Evolutionary conservation across 192 early-diverging fungal genomes (phyloP).

Genomic region (Phlyctochytrium bullatum): DNA sequence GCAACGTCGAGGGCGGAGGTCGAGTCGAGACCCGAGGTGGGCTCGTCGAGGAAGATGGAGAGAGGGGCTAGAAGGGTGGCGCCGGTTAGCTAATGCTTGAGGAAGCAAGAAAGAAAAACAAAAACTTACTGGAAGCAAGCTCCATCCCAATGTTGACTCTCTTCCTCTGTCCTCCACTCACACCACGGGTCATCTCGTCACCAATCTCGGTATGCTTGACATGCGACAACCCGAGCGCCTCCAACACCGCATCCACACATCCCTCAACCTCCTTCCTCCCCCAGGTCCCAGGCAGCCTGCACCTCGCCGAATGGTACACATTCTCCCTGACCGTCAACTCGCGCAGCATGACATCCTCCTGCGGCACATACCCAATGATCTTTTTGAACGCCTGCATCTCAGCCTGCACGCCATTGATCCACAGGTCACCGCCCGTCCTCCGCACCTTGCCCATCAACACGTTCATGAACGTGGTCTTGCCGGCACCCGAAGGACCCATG

Average conservation of each 20-base stretch:
- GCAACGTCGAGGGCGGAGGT: conserved; percentile 69
- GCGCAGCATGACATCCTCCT: conserved; percentile 68
- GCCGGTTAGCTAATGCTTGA: no score
- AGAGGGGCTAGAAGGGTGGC: conserved; percentile 67
- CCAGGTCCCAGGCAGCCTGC: conserved; percentile 31
- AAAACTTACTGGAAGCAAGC: conserved; percentile 33
- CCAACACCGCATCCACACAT: conserved; percentile 29
- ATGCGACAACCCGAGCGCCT: conserved; percentile 23
- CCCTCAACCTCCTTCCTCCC: conserved; percentile 12
- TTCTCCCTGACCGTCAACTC: conserved; percentile 65
- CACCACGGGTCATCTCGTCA: conserved; percentile 69
- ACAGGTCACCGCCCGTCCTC: conserved; percentile 51
- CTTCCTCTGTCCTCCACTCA: conserved; percentile 85
- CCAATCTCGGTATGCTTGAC: conserved; percentile 55
- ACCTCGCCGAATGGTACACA: conserved; percentile 35
- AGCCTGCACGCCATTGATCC: conserved; percentile 56
- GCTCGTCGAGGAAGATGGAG: conserved; percentile 84
- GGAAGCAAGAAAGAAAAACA: no score
- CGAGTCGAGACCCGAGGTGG: conserved; percentile 79
- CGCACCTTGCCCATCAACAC: conserved; percentile 64
- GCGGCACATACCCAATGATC: conserved; percentile 71
- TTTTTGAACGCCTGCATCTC: conserved; percentile 61
- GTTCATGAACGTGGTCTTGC: conserved; percentile 37
- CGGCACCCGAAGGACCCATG: conserved; percentile 53
- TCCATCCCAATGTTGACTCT: conserved; percentile 78